Conservation (phyloP, 306 rosid species). For the Sicyos baderoa region DNA sequence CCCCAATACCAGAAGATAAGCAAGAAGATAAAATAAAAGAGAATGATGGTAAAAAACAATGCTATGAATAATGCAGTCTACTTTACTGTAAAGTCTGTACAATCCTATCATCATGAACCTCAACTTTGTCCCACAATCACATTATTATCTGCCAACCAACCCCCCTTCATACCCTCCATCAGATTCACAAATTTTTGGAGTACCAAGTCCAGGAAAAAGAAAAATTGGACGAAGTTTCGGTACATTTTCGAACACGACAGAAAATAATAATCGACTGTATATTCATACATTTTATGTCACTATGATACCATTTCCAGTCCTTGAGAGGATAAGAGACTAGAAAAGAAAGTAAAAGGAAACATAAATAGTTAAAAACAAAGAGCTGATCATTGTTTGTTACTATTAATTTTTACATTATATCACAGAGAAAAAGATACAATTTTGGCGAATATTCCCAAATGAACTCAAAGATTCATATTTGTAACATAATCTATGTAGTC, state of each 20-base stretch:
- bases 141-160: background rate
- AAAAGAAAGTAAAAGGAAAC: background rate
- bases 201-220: background rate
- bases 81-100: background rate
- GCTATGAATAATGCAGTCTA: constrained; percentile 1
- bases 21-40: background rate
- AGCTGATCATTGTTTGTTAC: background rate
- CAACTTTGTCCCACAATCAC: constrained; percentile 14
- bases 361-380: background rate
- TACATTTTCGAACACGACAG: background rate
- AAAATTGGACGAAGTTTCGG: background rate
- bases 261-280: background rate
- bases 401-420: background rate
- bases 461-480: constrained; percentile 6
- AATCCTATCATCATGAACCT: constrained; percentile 3
- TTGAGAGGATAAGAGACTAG: background rate
- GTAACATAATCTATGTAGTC: constrained; percentile 3
- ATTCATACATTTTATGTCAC: background rate
- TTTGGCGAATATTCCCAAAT: background rate
- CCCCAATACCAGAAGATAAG: background rate
- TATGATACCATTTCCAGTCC: background rate
- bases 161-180: constrained; percentile 7
- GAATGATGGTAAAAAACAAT: constrained; percentile 4
- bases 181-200: background rate
- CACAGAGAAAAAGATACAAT: constrained; percentile 3